phyloP scores from a whole-genome alignment of 495 filamentous ascomycete species.

The Neurospora sp. region DNA sequence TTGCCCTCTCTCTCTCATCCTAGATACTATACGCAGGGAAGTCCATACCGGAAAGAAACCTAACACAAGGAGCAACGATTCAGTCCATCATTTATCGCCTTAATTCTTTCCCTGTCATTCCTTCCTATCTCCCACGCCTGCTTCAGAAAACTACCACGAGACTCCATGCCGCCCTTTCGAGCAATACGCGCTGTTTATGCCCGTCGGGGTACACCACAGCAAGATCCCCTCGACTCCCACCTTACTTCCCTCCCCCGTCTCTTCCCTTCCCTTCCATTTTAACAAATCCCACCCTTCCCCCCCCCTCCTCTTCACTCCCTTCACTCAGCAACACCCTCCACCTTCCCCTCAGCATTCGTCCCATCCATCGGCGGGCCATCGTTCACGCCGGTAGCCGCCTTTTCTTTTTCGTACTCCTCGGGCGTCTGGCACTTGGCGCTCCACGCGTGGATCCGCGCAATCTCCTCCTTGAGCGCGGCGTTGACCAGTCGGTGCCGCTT shows the following conservation, averaged over 20 bases:
- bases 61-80: not conserved
- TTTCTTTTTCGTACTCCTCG: slow-evolving; percentile 78
- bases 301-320: not conserved
- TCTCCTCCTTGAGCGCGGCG: slow-evolving; percentile 77
- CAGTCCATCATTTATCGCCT: no score
- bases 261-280: not conserved
- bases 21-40: not conserved
- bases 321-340: slow-evolving; percentile 30
- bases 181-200: not conserved
- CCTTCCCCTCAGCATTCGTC: slow-evolving; percentile 27
- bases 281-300: no score
- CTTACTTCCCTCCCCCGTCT: not conserved
- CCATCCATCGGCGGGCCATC: slow-evolving; percentile 33
- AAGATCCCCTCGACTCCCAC: not conserved
- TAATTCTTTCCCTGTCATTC: not conserved
- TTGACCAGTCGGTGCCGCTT: slow-evolving; percentile 88
- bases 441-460: slow-evolving; percentile 96
- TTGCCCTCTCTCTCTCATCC: not conserved
- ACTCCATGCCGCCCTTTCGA: not conserved
- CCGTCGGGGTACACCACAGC: not conserved
- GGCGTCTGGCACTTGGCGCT: slow-evolving; percentile 93
- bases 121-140: not conserved
- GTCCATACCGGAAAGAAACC: not conserved
- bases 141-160: not conserved
- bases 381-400: slow-evolving; percentile 23